Evolutionary conservation across 208 protist species (phyloP), one percentile per base, ranked within the genome.

Genomic region (Acanthamoeba castellanii): DNA sequence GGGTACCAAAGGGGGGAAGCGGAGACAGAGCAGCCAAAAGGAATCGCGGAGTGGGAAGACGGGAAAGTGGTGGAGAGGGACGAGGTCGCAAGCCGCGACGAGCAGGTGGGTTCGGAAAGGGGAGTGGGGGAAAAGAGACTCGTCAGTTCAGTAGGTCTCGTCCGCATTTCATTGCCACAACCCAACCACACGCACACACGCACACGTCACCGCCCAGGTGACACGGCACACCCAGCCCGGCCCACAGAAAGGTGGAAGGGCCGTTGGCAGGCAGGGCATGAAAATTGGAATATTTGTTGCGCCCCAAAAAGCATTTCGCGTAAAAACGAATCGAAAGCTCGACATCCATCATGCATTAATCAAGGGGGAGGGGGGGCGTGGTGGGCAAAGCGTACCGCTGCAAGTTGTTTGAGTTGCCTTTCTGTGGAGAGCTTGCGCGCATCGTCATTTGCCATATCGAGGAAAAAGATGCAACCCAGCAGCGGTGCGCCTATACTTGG

Each of bases 371-470:
- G 30, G 7, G 16, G 30, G 25, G 66, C 14, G 64, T n/a, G n/a
- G 37, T 7, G 37, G 3, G 37, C 34, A 37, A 55, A 13, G 72
- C 72, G 78, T 87, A 87, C 78, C 50, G 78, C 78, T n/a, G 78
- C 78, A 9, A 87, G 78, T 42, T 55, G 42, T 37, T 61, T 87
- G 0, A 87, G 50, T 20, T 87, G 78, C n/a, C 50, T 27, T 16
- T 64, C 50, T 6, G 32, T 87, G 50, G 78, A 87, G 47, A 9
- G 6, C 30, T 87, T 87, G 45, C 78, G 78, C 13, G 78, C 2
- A 37, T 87, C 78, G 13, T 87, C 78, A 37, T 37, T 61, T 13
- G 78, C 20, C 50, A 87, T 87, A 22, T 87, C 78, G 27, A 87
- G 78, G 47, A 30, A 87, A 47, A 87, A 87, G 22, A 27, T 55